phyloP scores from a whole-genome alignment of 1,139 yeast species.

The Scheffersomyces stambukii region DNA sequence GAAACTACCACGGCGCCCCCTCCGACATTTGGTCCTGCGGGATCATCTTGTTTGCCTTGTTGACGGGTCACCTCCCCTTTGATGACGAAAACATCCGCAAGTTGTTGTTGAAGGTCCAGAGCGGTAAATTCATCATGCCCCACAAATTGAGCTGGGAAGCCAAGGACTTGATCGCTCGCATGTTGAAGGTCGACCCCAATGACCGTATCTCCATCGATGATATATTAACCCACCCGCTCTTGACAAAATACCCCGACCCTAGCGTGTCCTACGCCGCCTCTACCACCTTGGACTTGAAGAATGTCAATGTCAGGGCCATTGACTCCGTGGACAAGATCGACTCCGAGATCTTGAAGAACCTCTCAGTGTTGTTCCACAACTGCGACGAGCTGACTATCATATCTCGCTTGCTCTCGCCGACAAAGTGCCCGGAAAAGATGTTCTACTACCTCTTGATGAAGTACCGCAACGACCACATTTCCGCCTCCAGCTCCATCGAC shows the following conservation, averaged over 20 bases:
- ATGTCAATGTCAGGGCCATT: conserved; percentile 44
- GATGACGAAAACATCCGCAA: conserved; percentile 94
- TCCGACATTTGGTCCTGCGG: conserved; percentile 99
- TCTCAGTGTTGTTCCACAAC: conserved; percentile 90
- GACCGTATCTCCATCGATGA: conserved; percentile 72
- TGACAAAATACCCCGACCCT: conserved; percentile 62
- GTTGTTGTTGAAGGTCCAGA: conserved; percentile 82
- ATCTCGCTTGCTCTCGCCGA: conserved; percentile 52
- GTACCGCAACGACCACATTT: conserved; percentile 73
- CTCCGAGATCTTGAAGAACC: conserved; percentile 74
- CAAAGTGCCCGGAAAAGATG: conserved; percentile 78
- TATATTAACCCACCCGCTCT: conserved; percentile 74
- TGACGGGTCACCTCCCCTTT: conserved; percentile 94
- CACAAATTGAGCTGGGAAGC: conserved; percentile 76
- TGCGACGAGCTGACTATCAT: conserved; percentile 61
- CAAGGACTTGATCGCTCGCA: conserved; percentile 73
- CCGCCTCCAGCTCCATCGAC: conserved; percentile 14
- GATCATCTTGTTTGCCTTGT: conserved; percentile 83
- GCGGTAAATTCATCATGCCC: conserved; percentile 85
- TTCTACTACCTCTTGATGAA: conserved; percentile 80
- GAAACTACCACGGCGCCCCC: conserved; percentile 93
- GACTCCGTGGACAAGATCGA: conserved; percentile 60
- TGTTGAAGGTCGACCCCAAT: conserved; percentile 77
- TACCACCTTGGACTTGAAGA: conserved; percentile 19
- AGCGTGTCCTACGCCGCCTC: conserved; percentile 13